Evolutionary conservation across 116 monocot genomes (phyloP).

Genomic region (Phalaenopsis hybrid): DNA sequence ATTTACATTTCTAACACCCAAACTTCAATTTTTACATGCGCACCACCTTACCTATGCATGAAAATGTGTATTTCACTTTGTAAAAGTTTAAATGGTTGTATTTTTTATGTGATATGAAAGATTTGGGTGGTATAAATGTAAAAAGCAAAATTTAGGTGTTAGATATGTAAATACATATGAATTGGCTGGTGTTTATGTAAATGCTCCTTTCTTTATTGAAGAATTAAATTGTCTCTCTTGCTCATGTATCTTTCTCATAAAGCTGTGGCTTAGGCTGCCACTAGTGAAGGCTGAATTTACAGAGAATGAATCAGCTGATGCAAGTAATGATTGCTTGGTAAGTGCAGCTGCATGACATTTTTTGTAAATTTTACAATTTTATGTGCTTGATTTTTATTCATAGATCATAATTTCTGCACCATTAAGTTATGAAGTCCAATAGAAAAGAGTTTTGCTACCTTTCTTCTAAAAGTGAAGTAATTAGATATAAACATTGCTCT

Average conservation of each 20-base stretch:
- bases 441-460: not conserved
- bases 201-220: not conserved
- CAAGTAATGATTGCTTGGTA: conserved; percentile 25
- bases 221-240: conserved; percentile 1
- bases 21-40: too few relatives aligned
- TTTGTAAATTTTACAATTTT: not conserved
- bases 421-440: not conserved
- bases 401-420: not conserved
- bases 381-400: not conserved
- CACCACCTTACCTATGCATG: too few relatives aligned
- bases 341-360: conserved; percentile 15
- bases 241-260: conserved; percentile 13
- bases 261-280: conserved; percentile 97
- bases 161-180: too few relatives aligned
- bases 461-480: not conserved
- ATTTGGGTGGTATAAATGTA: too few relatives aligned
- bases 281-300: conserved; percentile 44
- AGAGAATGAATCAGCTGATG: conserved; percentile 34
- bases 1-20: too few relatives aligned
- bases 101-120: too few relatives aligned
- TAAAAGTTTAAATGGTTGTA: too few relatives aligned
- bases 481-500: not conserved
- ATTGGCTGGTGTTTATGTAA: too few relatives aligned
- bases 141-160: too few relatives aligned
- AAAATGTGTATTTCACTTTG: too few relatives aligned